Base-by-base conservation (phyloP, 1,284 basidiomycete genomes). In the Taiwanofungus camphoratus region DNA sequence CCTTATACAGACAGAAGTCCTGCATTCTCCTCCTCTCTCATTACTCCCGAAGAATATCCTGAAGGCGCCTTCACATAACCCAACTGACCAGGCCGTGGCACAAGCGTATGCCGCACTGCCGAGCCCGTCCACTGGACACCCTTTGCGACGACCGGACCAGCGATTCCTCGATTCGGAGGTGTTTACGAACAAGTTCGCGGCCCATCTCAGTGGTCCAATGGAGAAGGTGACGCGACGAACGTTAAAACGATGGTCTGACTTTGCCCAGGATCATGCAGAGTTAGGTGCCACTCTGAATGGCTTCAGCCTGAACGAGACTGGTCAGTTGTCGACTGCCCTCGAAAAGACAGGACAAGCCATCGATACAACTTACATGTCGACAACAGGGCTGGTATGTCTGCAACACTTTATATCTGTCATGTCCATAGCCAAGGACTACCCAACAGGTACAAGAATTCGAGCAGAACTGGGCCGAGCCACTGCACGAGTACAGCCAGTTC, bases 401-500 rank as follows among this genome's bases (percentile, higher is more conserved):
- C n/a, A n/a, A n/a, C n/a, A n/a, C n/a, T n/a, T n/a, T n/a, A 24
- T 41, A 31, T 24, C 19, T 26, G n/a, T 26, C 37, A n/a, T 8
- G 16, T 37, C 3, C 13, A 11, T 2, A 38, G 8, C n/a, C 19
- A n/a, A 15, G 15, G 8, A 7, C 8, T 15, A 15, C 23, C 29
- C 13, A 12, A n/a, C 42, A 95, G 92, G 69, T 95, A 3, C 90
- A 93, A 71, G 84, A 90, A 47, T 80, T 95, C 54, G 93, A 97
- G 63, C 81, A 91, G 59, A 86, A 83, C 56, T 96, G 93, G 73
- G 91, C 92, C 12, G 96, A 99, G 62, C 96, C 96, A 2, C 65
- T 99, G 39, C 89, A 96, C 58, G 94, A 97, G 60, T 99, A 99
- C 64, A 74, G 85, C 29, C 95, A 99, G 63, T 99, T 98, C 60